These are phyloP conservation scores for Casaregolazyma lundiana DNA, from an alignment of 1,139 yeast species.

Conservation along the genomic window DNA sequence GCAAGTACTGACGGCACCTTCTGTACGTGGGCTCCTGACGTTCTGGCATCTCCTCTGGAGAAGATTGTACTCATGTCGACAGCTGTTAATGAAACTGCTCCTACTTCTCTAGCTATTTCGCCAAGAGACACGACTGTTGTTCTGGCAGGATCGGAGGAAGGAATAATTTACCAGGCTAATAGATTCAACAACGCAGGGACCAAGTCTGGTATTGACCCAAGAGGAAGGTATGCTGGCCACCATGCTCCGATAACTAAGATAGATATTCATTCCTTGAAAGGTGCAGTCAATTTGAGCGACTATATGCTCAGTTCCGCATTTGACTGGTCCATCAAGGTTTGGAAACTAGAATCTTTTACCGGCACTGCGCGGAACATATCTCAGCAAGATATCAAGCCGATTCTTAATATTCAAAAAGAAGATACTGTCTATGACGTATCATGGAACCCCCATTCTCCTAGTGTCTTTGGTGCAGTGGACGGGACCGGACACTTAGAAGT, in stretches of 20 bases:
- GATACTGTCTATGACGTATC: constrained; percentile 43
- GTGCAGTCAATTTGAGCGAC: constrained; percentile 31
- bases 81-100: constrained; percentile 31
- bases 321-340: constrained; percentile 42
- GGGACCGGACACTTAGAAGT: constrained; percentile 45
- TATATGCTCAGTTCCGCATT: constrained; percentile 35
- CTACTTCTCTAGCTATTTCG: constrained; percentile 34
- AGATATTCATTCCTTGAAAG: constrained; percentile 31
- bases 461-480: constrained; percentile 49
- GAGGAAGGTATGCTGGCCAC: constrained; percentile 33
- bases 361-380: constrained; percentile 13
- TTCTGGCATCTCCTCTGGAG: constrained; percentile 40
- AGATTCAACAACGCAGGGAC: constrained; percentile 35
- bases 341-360: constrained; percentile 30
- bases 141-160: constrained; percentile 46
- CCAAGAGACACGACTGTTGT: constrained; percentile 36
- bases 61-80: constrained; percentile 30
- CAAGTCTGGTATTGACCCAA: constrained; percentile 33
- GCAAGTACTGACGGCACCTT: constrained; percentile 45
- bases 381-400: constrained; percentile 16
- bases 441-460: constrained; percentile 40
- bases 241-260: constrained; percentile 36
- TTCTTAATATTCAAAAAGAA: constrained; percentile 34
- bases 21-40: constrained; percentile 45
- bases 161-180: constrained; percentile 43